These are phyloP conservation scores for Oidiodendron maius DNA, from an alignment of 495 filamentous ascomycete species.

Conservation along the genomic window DNA sequence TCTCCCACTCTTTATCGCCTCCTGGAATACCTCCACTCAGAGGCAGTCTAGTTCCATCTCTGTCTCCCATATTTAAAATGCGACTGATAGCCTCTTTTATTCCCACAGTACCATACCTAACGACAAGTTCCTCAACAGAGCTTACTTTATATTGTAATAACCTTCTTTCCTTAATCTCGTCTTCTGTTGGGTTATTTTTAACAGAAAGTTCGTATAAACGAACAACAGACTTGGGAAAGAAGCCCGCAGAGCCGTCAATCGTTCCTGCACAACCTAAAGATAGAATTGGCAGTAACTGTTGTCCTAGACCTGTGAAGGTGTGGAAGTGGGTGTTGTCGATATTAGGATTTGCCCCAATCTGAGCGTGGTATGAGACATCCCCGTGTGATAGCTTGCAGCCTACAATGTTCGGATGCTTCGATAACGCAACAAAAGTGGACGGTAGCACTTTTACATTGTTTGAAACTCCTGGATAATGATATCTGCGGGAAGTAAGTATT, in stretches of 20 bases:
- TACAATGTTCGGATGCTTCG: constrained; percentile 53
- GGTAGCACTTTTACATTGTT: constrained; percentile 52
- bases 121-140: constrained; percentile 54
- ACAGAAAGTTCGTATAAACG: constrained; percentile 42
- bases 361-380: constrained; percentile 54
- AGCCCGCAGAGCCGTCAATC: constrained; percentile 57
- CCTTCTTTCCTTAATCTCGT: constrained; percentile 34
- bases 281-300: constrained; percentile 57
- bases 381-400: constrained; percentile 66
- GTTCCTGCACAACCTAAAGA: constrained; percentile 54
- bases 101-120: constrained; percentile 47
- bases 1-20: constrained; percentile 40
- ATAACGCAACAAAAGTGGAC: constrained; percentile 46
- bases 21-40: constrained; percentile 43
- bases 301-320: constrained; percentile 58
- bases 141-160: constrained; percentile 52
- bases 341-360: constrained; percentile 43
- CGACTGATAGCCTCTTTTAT: constrained; percentile 58
- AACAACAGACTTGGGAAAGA: constrained; percentile 56
- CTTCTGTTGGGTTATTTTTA: constrained; percentile 27
- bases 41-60: constrained; percentile 50
- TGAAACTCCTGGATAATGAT: constrained; percentile 62
- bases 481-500: constrained; percentile 28
- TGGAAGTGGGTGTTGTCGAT: constrained; percentile 47
- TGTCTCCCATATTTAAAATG: constrained; percentile 45